Evolutionary conservation across 805 yeast species (phyloP), one percentile per base, ranked within the genome.

Genomic region (Yarrowia sp.): DNA sequence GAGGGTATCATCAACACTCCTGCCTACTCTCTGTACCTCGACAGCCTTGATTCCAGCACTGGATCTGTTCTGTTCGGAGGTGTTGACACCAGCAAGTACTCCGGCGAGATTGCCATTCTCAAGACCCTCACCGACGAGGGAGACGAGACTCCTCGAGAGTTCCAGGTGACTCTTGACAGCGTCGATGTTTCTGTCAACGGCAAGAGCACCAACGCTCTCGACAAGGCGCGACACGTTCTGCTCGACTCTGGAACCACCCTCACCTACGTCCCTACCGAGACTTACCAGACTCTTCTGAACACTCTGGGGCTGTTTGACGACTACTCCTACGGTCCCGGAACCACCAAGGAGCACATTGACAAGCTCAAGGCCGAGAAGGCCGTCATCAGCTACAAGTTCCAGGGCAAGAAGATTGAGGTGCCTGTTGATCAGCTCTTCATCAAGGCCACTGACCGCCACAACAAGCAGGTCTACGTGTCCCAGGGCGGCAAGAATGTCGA

Each of bases 41-140:
- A 85, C 71, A 73, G 74, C 2, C 68, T 73, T 12, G 67, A 65
- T n/a, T 71, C 75, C 40, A 50, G 63, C 2, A 66, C 78, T 2
- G 91, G 90, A 6, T 76, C 80, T 24, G 76, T 88, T 15, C 75
- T 87, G 42, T 88, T 88, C 76, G 92, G 93, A 55, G 93, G 86
- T 50, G 82, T 88, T 17, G 92, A 88, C 74, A 84, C 83, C 68
- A 78, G 83, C 56, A 87, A 86, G 76, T 87, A 84, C 74, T 64
- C 76, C 0, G 91, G 91, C 19, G 71, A 74, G 9, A 74, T 84
- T 43, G 72, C 71, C 38, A 70, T 75, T 1, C 69, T 79, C 50
- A 74, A 73, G n/a, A 68, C 67, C 15, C 66, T 58, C 17, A n/a
- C 77, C 43, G 67, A 63, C 10, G 17, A 30, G 14, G 40, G 30